A percentile compares a stretch with the other conserved stretches of the same genome.
These are phyloP conservation scores for Colletotrichum euphorbiae DNA, from an alignment of 2,329 filamentous ascomycete species.

Conservation along the genomic window DNA sequence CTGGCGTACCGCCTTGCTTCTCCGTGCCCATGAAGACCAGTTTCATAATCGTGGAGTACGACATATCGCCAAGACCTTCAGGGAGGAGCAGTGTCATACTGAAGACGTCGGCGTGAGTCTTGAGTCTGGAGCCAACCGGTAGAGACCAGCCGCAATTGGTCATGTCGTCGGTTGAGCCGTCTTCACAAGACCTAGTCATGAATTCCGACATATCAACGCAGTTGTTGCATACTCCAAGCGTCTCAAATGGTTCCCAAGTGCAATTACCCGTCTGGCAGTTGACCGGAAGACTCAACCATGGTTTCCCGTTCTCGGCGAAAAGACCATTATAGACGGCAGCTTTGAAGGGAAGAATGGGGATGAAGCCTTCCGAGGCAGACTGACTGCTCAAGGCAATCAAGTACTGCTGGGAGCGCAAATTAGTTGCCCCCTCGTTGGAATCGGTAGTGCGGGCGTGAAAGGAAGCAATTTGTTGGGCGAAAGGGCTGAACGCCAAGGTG, in stretches of 20 bases:
- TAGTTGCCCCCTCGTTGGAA: slow-evolving; percentile 42
- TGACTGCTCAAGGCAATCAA: slow-evolving; percentile 44
- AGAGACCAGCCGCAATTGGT: slow-evolving; percentile 47
- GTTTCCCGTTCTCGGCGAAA: slow-evolving; percentile 49
- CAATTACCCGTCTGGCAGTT: slow-evolving; percentile 42
- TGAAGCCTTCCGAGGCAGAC: slow-evolving; percentile 44
- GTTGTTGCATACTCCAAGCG: slow-evolving; percentile 41
- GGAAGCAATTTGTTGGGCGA: slow-evolving; percentile 48
- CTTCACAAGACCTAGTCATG: slow-evolving; percentile 44
- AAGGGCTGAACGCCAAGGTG: slow-evolving; percentile 46
- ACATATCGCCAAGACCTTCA: slow-evolving; percentile 42
- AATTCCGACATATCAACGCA: slow-evolving; percentile 44
- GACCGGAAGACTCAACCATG: slow-evolving; percentile 32
- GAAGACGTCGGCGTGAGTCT: slow-evolving; percentile 45
- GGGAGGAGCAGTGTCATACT: slow-evolving; percentile 49
- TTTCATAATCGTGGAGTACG: slow-evolving; percentile 48
- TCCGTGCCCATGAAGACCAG: slow-evolving; percentile 51
- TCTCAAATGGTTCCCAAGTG: slow-evolving; percentile 42
- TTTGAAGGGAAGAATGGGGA: slow-evolving; percentile 49
- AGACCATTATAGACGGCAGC: slow-evolving; percentile 50
- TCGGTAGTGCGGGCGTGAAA: slow-evolving; percentile 43
- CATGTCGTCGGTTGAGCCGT: slow-evolving; percentile 16
- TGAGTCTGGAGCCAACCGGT: slow-evolving; percentile 44
- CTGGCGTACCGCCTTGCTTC: slow-evolving; percentile 41
- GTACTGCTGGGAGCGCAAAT: slow-evolving; percentile 46